Evolutionary conservation across 345 rosid genomes (phyloP).

Genomic region (Jatropha curcas): DNA sequence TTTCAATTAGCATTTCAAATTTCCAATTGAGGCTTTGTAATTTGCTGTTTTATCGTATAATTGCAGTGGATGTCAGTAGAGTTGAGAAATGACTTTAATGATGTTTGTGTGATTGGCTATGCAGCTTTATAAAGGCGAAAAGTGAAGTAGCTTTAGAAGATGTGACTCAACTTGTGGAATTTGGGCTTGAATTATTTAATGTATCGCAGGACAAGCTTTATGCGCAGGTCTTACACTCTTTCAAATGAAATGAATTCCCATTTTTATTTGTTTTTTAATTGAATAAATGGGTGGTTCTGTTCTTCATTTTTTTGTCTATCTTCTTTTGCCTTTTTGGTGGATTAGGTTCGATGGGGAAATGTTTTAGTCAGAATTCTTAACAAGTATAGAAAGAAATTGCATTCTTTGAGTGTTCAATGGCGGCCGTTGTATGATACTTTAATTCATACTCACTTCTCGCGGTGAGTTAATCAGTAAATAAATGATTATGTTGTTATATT

Average conservation of each 20-base stretch:
- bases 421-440: conserved; percentile 89
- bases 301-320: no score
- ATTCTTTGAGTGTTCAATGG: conserved; percentile 71
- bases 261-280: neutral
- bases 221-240: conserved; percentile 59
- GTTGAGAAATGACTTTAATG: neutral
- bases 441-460: conserved; percentile 78
- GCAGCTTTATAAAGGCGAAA: conserved; percentile 88
- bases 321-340: conserved; percentile 21
- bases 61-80: neutral
- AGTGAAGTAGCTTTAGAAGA: conserved; percentile 81
- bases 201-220: conserved; percentile 71
- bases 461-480: conserved; percentile 41
- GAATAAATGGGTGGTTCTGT: conserved; percentile 18
- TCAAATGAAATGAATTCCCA: conserved; percentile 6
- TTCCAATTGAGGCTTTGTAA: neutral
- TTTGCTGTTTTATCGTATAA: neutral
- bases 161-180: conserved; percentile 59
- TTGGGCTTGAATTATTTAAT: conserved; percentile 73
- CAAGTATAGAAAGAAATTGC: conserved; percentile 71
- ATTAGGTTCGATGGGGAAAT: conserved; percentile 97
- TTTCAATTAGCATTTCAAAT: neutral
- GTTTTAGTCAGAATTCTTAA: conserved; percentile 72
- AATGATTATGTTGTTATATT: neutral
- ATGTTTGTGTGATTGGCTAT: conserved; percentile 7